Percentiles rank a stretch among this genome's conserved stretches.
These are phyloP conservation scores for Agastache rugosa DNA, from an alignment of 257 asterid species.

Conservation along the genomic window DNA sequence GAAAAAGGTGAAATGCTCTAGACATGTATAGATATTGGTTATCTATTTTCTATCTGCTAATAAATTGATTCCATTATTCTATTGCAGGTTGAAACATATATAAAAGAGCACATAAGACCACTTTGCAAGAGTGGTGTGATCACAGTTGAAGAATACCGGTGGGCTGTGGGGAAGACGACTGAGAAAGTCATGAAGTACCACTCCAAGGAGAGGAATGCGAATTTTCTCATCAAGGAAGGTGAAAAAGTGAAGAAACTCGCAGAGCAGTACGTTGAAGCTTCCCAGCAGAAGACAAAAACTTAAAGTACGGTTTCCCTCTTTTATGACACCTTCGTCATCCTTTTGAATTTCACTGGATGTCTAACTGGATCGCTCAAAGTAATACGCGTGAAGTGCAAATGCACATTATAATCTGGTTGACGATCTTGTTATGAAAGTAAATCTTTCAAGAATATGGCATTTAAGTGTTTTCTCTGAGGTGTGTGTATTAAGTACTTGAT, in stretches of 20 bases:
- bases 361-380: neutral
- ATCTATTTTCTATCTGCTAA: neutral
- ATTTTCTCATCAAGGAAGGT: slow-evolving; percentile 95
- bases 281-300: slow-evolving; percentile 58
- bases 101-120: slow-evolving; percentile 95
- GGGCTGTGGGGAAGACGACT: slow-evolving; percentile 93
- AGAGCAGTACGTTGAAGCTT: slow-evolving; percentile 80
- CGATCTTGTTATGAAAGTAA: slow-evolving; percentile 2
- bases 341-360: neutral
- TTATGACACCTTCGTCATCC: neutral
- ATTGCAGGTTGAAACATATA: slow-evolving; percentile 86
- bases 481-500: neutral
- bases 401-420: slow-evolving; percentile 12
- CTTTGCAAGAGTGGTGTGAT: slow-evolving; percentile 97
- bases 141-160: slow-evolving; percentile 84
- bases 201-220: slow-evolving; percentile 80
- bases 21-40: neutral
- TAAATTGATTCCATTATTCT: slow-evolving; percentile 5
- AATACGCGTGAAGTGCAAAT: neutral
- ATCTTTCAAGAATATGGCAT: slow-evolving; percentile 16
- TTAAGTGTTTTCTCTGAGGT: neutral
- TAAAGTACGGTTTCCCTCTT: slow-evolving; percentile 2
- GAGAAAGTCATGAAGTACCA: slow-evolving; percentile 97
- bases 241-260: slow-evolving; percentile 96
- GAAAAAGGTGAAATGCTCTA: slow-evolving; percentile 49